Evolutionary conservation across 108 stramenopile genomes (phyloP).

Genomic region (Cyclostephanos tholiformis): DNA sequence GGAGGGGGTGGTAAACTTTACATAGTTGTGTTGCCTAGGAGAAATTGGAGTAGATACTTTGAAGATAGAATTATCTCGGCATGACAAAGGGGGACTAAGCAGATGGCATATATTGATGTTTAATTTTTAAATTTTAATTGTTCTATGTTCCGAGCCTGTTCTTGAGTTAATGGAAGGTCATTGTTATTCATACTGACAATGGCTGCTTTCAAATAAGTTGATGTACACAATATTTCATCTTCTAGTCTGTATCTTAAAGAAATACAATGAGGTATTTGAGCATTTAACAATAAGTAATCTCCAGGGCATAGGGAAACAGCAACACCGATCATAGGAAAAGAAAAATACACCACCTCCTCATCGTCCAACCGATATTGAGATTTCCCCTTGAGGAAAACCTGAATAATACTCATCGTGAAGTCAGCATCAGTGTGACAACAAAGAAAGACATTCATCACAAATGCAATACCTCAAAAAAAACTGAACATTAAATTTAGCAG

Average conservation of each 20-base stretch:
- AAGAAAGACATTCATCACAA: no score
- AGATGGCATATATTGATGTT: no score
- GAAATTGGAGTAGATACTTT: constrained; percentile 2
- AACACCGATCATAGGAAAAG: not conserved
- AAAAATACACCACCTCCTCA: not conserved
- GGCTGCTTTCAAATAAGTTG: not conserved
- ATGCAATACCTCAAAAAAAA: not conserved
- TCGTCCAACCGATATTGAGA: not conserved
- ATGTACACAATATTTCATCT: not conserved
- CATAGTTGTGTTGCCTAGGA: not conserved
- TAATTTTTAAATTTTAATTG: not conserved
- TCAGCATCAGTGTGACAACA: no score
- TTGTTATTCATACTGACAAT: no score
- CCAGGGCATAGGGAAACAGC: not conserved
- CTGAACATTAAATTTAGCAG: not conserved
- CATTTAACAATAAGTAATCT: not conserved
- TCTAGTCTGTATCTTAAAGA: not conserved
- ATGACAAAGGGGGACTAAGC: no score
- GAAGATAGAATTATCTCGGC: not conserved
- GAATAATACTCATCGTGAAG: no score
- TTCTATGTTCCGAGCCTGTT: not conserved
- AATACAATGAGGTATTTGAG: constrained; percentile 2
- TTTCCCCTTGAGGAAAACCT: no score
- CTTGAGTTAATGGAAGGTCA: no score
- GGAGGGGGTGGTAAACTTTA: not conserved